Evolutionary conservation across 257 asterid genomes (phyloP), one percentile per base, ranked within the genome.

Genomic region (Primulina tabacum): DNA sequence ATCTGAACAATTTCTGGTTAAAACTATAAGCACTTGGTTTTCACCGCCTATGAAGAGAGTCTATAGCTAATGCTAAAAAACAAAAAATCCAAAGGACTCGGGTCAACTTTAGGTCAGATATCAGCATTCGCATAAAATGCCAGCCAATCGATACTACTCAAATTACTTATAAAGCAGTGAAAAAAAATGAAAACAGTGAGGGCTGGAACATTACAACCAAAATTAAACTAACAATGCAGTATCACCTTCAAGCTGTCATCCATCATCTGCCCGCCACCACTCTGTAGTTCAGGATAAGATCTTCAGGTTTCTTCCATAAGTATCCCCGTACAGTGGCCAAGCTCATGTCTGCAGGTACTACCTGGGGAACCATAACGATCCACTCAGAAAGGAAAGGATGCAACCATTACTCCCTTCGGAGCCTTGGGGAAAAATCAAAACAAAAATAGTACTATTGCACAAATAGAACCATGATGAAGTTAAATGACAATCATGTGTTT

Each of bases 241-340:
- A 38, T 62, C 33, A 75, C 83, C 80, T 75, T 74, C 60, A 33
- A 68, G 58, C 64, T 33, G 67, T 57, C 60, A 70, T 67, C 62
- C 30, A 71, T 88, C 90, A 86, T 75, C 77, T 80, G 65, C 82
- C 77, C 71, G 76, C 76, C 72, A 76, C 71, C 77, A 86, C 75
- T 58, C 87, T 84, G 69, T 81, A 87, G 76, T 85, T 81, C 57
- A 87, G 87, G 67, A 87, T 73, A 65, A 84, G 89, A 64, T 84
- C 89, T 66, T 84, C 89, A 67, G 84, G 68, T 79, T 81, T 81
- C 75, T 84, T 84, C 89, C 89, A 84, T 75, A 84, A 77, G 60
- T 84, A 84, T 4, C 75, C 75, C 52, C 84, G 79, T 34, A 81
- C 89, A 57, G 89, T 81, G 37, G 89, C 84, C 70, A 84, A 71